Evolutionary conservation across 805 yeast species (phyloP).

Genomic region (Zygosaccharomyces bisporus): DNA sequence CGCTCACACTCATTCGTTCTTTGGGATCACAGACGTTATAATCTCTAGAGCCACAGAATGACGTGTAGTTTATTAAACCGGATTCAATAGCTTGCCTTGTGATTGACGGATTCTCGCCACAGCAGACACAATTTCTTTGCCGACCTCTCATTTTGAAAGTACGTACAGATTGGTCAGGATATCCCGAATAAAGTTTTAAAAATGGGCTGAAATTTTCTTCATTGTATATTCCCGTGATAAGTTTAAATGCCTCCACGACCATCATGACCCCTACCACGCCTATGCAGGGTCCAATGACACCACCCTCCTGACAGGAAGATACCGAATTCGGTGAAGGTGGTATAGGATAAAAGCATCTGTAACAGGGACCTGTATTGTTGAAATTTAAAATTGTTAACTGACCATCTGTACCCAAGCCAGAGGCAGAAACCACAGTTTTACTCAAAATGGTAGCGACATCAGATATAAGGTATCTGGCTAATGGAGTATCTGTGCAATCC

Average conservation of each 20-base stretch:
- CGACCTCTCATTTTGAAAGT: constrained; percentile 76
- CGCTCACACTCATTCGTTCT: constrained; percentile 46
- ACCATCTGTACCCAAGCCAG: constrained; percentile 89
- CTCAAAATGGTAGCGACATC: constrained; percentile 72
- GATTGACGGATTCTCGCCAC: constrained; percentile 54
- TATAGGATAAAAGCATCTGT: constrained; percentile 84
- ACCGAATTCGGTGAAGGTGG: constrained; percentile 87
- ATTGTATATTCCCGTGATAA: constrained; percentile 55
- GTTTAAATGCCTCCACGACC: constrained; percentile 82
- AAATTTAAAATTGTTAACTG: constrained; percentile 77
- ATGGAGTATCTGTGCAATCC: constrained; percentile 95
- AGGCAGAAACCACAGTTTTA: constrained; percentile 80
- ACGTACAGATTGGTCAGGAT: constrained; percentile 61
- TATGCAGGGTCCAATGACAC: constrained; percentile 94
- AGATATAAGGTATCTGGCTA: constrained; percentile 77
- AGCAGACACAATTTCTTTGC: constrained; percentile 56
- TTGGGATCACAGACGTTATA: constrained; percentile 44
- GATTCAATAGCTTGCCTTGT: constrained; percentile 44
- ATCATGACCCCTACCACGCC: constrained; percentile 86
- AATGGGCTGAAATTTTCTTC: constrained; percentile 59
- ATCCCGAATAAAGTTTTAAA: constrained; percentile 63
- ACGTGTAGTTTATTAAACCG: constrained; percentile 56
- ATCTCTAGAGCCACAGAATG: constrained; percentile 66
- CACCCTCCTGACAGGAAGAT: constrained; percentile 86
- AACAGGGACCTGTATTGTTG: constrained; percentile 74